Evolutionary conservation across 768 basidiomycete genomes (phyloP).

Genomic region (Suillus decipiens): DNA sequence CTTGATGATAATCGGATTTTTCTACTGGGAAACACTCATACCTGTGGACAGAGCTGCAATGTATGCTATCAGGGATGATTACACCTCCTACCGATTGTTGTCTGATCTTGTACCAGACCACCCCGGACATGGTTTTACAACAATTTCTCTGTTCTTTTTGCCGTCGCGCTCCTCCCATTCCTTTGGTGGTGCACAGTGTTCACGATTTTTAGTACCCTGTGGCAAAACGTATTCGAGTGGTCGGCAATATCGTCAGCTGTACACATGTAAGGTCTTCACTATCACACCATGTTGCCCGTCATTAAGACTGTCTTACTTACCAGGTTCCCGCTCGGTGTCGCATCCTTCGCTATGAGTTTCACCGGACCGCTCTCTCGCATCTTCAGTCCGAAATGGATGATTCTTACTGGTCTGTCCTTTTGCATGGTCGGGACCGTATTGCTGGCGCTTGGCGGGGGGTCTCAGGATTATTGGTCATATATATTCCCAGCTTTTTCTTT

Average conservation of each 20-base stretch:
- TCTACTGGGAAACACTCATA: too few relatives aligned
- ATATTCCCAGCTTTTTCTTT: slow-evolving; percentile 52
- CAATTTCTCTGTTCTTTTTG: too few relatives aligned
- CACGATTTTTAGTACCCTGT: slow-evolving; percentile 37
- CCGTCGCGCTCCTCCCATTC: slow-evolving; percentile 26
- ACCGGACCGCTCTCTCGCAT: slow-evolving; percentile 27
- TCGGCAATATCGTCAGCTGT: slow-evolving; percentile 38
- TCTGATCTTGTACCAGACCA: too few relatives aligned
- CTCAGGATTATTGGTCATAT: slow-evolving; percentile 46
- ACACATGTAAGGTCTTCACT: slow-evolving; percentile 35
- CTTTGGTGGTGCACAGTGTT: slow-evolving; percentile 43
- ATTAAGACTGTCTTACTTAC: neutral
- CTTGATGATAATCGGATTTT: too few relatives aligned
- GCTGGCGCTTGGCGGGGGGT: slow-evolving; percentile 45
- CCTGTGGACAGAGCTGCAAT: too few relatives aligned
- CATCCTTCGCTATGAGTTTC: slow-evolving; percentile 38
- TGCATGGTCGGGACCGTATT: slow-evolving; percentile 42
- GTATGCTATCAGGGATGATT: too few relatives aligned
- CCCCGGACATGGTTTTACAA: too few relatives aligned
- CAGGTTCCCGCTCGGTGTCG: slow-evolving; percentile 45
- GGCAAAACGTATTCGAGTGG: slow-evolving; percentile 27
- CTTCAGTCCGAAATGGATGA: slow-evolving; percentile 43
- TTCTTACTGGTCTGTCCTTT: slow-evolving; percentile 43
- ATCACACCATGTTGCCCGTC: slow-evolving; percentile 11
- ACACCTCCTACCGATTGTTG: too few relatives aligned